Evolutionary conservation across 148 eudicot genomes (phyloP).

Genomic region (Linanthus parryae): DNA sequence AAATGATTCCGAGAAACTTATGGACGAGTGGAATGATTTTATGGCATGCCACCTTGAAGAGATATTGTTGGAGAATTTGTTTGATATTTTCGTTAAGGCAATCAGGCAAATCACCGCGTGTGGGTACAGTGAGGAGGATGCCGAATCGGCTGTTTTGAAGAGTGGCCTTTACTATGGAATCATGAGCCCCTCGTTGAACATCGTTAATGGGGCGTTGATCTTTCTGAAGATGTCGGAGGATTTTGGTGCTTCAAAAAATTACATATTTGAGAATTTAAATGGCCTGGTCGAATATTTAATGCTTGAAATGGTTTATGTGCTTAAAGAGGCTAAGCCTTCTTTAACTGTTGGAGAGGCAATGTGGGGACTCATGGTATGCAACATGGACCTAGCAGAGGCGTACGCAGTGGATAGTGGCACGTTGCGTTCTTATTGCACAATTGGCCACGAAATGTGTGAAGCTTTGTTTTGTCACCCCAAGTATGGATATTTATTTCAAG

Average conservation of each 20-base stretch:
- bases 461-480: constrained; percentile 26
- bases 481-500: constrained; percentile 22
- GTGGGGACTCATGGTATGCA: constrained; percentile 80
- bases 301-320: constrained; percentile 64
- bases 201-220: constrained; percentile 62
- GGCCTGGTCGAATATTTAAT: constrained; percentile 59
- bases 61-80: too few relatives aligned
- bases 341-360: constrained; percentile 81
- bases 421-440: constrained; percentile 24
- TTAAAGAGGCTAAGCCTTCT: constrained; percentile 63
- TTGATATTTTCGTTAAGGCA: constrained; percentile 64
- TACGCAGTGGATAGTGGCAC: constrained; percentile 60
- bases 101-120: constrained; percentile 50
- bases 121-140: constrained; percentile 73
- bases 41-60: too few relatives aligned
- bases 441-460: constrained; percentile 22
- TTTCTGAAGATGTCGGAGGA: constrained; percentile 48
- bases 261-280: constrained; percentile 55
- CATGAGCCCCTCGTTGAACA: constrained; percentile 60
- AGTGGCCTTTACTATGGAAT: constrained; percentile 68
- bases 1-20: too few relatives aligned
- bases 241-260: constrained; percentile 34
- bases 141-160: constrained; percentile 55
- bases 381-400: constrained; percentile 81
- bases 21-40: too few relatives aligned